Evolutionary conservation across 306 rosid genomes (phyloP).

Genomic region (Vachellia pachyceras): DNA sequence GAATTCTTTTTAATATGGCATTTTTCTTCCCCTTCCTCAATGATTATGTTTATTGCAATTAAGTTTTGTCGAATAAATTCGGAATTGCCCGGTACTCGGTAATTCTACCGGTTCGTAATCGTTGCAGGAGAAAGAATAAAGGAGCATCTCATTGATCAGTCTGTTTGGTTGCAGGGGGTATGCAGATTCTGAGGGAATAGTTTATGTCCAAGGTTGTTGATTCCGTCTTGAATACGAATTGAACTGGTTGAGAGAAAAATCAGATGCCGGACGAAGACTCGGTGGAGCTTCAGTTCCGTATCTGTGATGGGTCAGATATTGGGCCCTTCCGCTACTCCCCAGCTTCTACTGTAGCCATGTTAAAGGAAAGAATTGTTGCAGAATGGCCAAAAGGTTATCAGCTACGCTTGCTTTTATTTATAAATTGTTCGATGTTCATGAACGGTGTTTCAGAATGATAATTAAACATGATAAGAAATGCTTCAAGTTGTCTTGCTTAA

Average conservation of each 20-base stretch:
- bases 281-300: conserved; percentile 86
- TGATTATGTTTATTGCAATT: conserved; percentile 14
- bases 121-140: background rate
- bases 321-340: conserved; percentile 86
- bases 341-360: conserved; percentile 71
- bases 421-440: conserved; percentile 19
- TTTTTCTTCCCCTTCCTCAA: background rate
- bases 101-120: background rate
- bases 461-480: conserved; percentile 12
- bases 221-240: background rate
- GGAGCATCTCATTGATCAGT: background rate
- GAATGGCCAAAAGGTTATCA: conserved; percentile 86
- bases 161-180: background rate
- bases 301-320: conserved; percentile 84
- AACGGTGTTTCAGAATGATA: conserved; percentile 20
- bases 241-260: conserved; percentile 11
- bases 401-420: background rate
- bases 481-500: conserved; percentile 26
- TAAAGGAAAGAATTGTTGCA: conserved; percentile 78
- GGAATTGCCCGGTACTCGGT: background rate
- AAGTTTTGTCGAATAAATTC: conserved; percentile 2
- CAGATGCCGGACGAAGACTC: conserved; percentile 89
- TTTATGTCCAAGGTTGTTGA: background rate
- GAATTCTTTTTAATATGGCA: background rate
- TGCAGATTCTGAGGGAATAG: conserved; percentile 15